These are phyloP conservation scores for Saturnispora halmiae DNA, from an alignment of 805 yeast genomes.

Conservation along the genomic window DNA sequence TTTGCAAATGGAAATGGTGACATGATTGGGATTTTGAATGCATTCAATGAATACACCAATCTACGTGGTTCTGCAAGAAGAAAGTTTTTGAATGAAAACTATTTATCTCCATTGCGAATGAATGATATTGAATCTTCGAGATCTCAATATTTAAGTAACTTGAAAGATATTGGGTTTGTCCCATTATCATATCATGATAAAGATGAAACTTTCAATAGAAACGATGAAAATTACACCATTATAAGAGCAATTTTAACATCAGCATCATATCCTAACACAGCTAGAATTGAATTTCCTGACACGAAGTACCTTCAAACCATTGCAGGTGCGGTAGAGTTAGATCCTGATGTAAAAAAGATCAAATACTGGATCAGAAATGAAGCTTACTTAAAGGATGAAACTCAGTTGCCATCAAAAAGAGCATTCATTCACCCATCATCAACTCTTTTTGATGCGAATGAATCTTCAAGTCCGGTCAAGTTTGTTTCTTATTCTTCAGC, in stretches of 20 bases:
- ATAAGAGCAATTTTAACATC: slow-evolving; percentile 67
- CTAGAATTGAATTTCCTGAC: slow-evolving; percentile 74
- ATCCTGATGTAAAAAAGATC: slow-evolving; percentile 67
- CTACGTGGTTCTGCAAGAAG: slow-evolving; percentile 26
- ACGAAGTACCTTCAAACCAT: slow-evolving; percentile 61
- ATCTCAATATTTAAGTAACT: slow-evolving; percentile 56
- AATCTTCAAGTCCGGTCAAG: slow-evolving; percentile 18
- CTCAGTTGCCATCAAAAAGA: slow-evolving; percentile 48
- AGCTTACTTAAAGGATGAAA: slow-evolving; percentile 30
- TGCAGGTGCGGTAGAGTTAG: slow-evolving; percentile 77
- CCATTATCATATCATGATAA: slow-evolving; percentile 39
- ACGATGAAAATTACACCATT: slow-evolving; percentile 40
- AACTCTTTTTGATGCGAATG: slow-evolving; percentile 42
- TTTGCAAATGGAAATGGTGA: slow-evolving; percentile 61
- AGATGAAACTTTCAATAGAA: slow-evolving; percentile 36
- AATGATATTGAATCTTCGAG: slow-evolving; percentile 66
- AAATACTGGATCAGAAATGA: slow-evolving; percentile 69
- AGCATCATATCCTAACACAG: slow-evolving; percentile 73
- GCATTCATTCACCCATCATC: slow-evolving; percentile 88
- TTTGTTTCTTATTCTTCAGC: slow-evolving; percentile 59
- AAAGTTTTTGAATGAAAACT: slow-evolving; percentile 46
- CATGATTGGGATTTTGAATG: slow-evolving; percentile 53
- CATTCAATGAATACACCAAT: slow-evolving; percentile 44
- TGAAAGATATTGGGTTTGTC: slow-evolving; percentile 71
- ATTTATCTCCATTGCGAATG: slow-evolving; percentile 52